Percentiles rank a stretch among this genome's conserved stretches.
Evolutionary conservation across 164 flowering plant genomes (phyloP).

Genomic region (Hamamelis virginiana): DNA sequence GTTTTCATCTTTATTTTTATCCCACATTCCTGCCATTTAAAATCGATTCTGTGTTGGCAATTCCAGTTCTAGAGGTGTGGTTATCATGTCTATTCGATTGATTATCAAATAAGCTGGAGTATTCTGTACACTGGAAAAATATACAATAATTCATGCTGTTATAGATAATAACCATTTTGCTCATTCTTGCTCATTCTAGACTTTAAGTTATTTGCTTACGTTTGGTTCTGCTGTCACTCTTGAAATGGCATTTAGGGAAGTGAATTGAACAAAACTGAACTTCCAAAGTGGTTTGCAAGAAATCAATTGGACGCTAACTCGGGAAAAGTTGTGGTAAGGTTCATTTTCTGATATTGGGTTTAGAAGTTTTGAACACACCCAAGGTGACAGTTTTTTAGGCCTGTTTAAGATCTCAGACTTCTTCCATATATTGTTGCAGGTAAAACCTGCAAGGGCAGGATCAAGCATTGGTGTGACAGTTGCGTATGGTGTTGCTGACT

Average conservation of each 20-base stretch:
- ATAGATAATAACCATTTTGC: not conserved
- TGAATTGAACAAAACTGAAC: constrained; percentile 35
- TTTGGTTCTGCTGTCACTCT: constrained; percentile 13
- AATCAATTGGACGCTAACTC: constrained; percentile 51
- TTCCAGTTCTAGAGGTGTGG: too few relatives aligned
- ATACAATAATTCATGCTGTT: not conserved
- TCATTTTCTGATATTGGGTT: not conserved
- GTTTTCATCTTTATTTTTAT: too few relatives aligned
- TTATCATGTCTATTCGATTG: not conserved
- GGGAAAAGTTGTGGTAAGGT: constrained; percentile 90
- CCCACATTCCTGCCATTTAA: too few relatives aligned
- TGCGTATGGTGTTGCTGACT: constrained; percentile 81
- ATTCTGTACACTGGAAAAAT: not conserved
- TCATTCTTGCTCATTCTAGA: constrained; percentile 2
- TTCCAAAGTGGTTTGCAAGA: constrained; percentile 66
- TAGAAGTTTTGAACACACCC: not conserved
- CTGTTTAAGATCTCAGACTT: constrained; percentile 2
- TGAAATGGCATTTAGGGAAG: constrained; percentile 41
- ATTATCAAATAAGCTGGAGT: not conserved
- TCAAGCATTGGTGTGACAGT: constrained; percentile 91
- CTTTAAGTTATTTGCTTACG: not conserved
- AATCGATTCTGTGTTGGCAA: too few relatives aligned
- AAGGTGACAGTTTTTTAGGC: not conserved
- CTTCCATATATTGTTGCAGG: constrained; percentile 39
- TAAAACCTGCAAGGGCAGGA: constrained; percentile 85